A percentile compares a stretch with the other conserved stretches of the same genome.
These are phyloP conservation scores for Plasmodium vinckei DNA, from an alignment of 169 alveolate species.

Conservation along the genomic window DNA sequence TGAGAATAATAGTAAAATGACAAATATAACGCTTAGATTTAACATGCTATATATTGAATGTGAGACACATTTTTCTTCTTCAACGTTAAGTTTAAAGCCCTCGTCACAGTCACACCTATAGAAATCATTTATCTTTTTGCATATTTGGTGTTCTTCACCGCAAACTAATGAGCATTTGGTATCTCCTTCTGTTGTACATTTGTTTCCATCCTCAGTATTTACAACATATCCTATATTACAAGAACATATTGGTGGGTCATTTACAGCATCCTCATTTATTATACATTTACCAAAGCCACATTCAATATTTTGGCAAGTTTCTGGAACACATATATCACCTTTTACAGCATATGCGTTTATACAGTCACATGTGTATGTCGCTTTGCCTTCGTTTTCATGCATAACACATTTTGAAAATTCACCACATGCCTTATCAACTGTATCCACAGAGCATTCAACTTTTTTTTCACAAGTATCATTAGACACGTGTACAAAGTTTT, in stretches of 20 bases:
- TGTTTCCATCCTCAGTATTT: constrained; percentile 12
- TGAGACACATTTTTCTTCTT: constrained; percentile 13
- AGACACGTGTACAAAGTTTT: constrained; percentile 2
- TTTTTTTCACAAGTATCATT: constrained; percentile 32
- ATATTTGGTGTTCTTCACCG: constrained; percentile 19
- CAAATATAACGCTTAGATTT: constrained; percentile 12
- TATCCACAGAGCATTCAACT: constrained; percentile 14
- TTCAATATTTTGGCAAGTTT: constrained; percentile 4
- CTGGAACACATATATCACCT: constrained; percentile 11
- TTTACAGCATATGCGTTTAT: background rate
- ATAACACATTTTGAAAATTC: constrained; percentile 20
- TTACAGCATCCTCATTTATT: background rate
- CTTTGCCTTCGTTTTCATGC: background rate
- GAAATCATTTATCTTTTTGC: constrained; percentile 24
- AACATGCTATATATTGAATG: constrained; percentile 40
- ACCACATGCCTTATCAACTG: constrained; percentile 37
- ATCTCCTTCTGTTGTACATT: constrained; percentile 52
- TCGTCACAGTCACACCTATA: constrained; percentile 48
- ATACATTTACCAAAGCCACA: constrained; percentile 63
- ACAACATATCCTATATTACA: constrained; percentile 47
- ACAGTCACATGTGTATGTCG: constrained; percentile 13
- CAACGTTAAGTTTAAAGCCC: constrained; percentile 22
- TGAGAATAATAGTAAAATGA: background rate
- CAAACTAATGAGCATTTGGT: constrained; percentile 40
- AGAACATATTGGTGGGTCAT: constrained; percentile 21